These are phyloP conservation scores for Aspergillus cristatus DNA, from an alignment of 495 filamentous ascomycete species.

Conservation along the genomic window DNA sequence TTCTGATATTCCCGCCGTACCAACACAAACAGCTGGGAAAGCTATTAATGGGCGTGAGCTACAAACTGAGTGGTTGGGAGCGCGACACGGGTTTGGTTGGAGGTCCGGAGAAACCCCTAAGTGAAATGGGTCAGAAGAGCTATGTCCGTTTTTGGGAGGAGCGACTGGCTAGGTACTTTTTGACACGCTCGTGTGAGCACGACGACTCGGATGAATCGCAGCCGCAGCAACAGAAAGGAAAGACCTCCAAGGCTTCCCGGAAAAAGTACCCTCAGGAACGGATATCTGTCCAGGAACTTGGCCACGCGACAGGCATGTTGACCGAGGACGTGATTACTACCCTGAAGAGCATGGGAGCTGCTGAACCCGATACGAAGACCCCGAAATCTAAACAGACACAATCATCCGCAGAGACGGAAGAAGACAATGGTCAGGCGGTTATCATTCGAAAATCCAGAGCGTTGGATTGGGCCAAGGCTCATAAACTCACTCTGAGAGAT, in stretches of 20 bases:
- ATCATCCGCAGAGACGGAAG: conserved; percentile 15
- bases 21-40: conserved; percentile 83
- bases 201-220: conserved; percentile 10
- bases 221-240: conserved; percentile 18
- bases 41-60: conserved; percentile 85
- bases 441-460: conserved; percentile 37
- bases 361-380: conserved; percentile 46
- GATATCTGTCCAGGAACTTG: conserved; percentile 48
- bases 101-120: conserved; percentile 88
- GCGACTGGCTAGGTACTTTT: conserved; percentile 59
- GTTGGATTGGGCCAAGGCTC: conserved; percentile 34
- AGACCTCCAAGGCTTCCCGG: conserved; percentile 20
- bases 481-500: conserved; percentile 33
- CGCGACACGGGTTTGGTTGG: conserved; percentile 56
- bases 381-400: conserved; percentile 30
- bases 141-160: conserved; percentile 80
- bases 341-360: conserved; percentile 66
- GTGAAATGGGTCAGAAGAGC: conserved; percentile 67
- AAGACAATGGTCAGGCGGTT: conserved; percentile 23
- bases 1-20: conserved; percentile 92
- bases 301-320: conserved; percentile 64
- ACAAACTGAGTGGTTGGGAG: conserved; percentile 82
- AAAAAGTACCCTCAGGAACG: conserved; percentile 26
- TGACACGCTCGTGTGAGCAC: conserved; percentile 23
- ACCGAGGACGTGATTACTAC: conserved; percentile 75